Evolutionary conservation across 2,329 filamentous ascomycete genomes (phyloP), one percentile per base, ranked within the genome.

Genomic region (Beauveria pseudobassiana): DNA sequence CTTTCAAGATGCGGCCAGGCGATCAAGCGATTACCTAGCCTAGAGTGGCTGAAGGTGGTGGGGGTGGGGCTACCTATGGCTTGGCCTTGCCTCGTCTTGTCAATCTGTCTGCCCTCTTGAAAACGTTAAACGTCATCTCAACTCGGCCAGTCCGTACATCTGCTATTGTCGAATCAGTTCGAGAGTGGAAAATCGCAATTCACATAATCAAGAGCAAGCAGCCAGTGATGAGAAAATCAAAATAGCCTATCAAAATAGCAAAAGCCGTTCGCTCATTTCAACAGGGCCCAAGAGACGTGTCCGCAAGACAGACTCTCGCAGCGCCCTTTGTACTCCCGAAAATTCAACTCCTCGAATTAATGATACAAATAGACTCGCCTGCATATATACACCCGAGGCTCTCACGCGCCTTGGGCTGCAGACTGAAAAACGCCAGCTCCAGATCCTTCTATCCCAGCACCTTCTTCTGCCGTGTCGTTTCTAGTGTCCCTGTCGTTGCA

Each of bases 401-500:
- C 24, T 45, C 18, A 30, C 34, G 5, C 9, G 53, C 38, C 48
- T 40, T 34, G 14, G 49, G 38, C 2, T 38, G 58, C 49, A 53
- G 49, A n/a, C 9, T 22, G 40, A 54, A 20, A 59, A 60, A 54
- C 58, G 58, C 58, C 58, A 54, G 49, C 58, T 54, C 58, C 26
- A 46, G 58, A 28, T 54, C 49, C 49, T 42, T 60, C 50, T 54
- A 60, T 60, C 49, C 58, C 58, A 60, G 26, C 58, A 46, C 49
- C n/a, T 45, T 50, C 18, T 48, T 50, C 50, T n/a, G 14, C 50
- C 9, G 22, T 53, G 58, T 24, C 50, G 49, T 30, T 49, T 60
- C 58, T 48, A 60, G 40, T 60, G 24, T 54, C 48, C 45, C 49
- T 48, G 49, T 60, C 58, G 58, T 60, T 54, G 58, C 49, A 60